Evolutionary conservation across 257 asterid genomes (phyloP).

Genomic region (Jasminum sambac): DNA sequence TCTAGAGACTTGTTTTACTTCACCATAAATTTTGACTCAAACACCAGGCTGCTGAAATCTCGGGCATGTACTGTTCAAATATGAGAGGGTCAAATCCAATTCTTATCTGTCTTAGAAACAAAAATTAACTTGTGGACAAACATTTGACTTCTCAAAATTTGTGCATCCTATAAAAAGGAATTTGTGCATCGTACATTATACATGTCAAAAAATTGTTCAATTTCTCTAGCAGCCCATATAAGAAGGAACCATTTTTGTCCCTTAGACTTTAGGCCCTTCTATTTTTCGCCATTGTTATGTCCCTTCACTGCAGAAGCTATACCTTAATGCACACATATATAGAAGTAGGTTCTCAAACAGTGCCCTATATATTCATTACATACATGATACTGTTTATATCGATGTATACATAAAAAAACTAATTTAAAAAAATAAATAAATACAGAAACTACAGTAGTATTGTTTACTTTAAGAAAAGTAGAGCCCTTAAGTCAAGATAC

Average conservation of each 20-base stretch:
- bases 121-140: background rate
- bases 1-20: background rate
- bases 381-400: constrained; percentile 9
- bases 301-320: background rate
- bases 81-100: background rate
- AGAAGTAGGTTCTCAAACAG: constrained; percentile 26
- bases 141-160: background rate
- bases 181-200: background rate
- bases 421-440: too few relatives aligned
- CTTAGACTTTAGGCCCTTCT: constrained; percentile 17
- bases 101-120: background rate
- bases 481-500: constrained; percentile 66
- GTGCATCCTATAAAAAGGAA: background rate
- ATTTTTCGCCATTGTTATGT: constrained; percentile 15
- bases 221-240: background rate
- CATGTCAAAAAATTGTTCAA: background rate
- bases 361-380: too few relatives aligned
- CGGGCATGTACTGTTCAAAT: background rate
- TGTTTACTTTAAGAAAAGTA: constrained; percentile 41
- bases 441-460: constrained; percentile 30
- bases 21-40: background rate
- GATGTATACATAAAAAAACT: constrained; percentile 32
- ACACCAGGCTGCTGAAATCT: background rate
- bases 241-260: background rate
- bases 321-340: constrained; percentile 10